Base-by-base conservation (phyloP, 2,329 filamentous ascomycete species). In the Microdochium bolleyi region DNA sequence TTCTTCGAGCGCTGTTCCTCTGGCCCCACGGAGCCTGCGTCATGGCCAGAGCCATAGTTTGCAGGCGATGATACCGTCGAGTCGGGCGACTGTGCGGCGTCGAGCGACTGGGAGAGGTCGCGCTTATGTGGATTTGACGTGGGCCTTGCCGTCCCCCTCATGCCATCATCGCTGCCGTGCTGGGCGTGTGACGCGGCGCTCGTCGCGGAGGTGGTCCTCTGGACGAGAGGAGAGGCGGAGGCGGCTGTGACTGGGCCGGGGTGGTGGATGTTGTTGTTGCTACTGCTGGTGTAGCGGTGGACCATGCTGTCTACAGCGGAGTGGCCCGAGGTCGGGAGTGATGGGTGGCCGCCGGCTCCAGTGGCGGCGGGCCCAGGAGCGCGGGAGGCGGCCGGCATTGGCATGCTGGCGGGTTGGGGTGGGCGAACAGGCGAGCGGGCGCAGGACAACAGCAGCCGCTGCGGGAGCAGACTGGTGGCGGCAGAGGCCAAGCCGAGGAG, bases 1-100 rank as follows among this genome's bases (percentile, higher is more conserved):
- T 71, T 78, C 67, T 77, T 80, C 46, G 21, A 44, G 32, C 24
- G 50, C 25, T 24, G 21, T 16, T 41, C 52, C 3, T 50, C 52
- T 13, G 51, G 14, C 11, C 41, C 38, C 51, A 5, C 34, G 16
- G 48, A 49, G 24, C 48, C 48, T 9, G 21, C 19, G 13, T 49
- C 24, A 46, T 46, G 41, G 3, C 41, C 41, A 7, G 41, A 46
- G 19, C n/a, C 41, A 46, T 46, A 46, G 19, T 46, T 46, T 22
- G n/a, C 41, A 22, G 41, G 41, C 41, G 41, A 46, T 5, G n/a
- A 21, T 3, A 46, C 41, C 7, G 41, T 13, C 41, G 41, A 46
- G 21, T 46, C 41, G 3, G 41, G 41, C 3, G 41, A 46, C 41
- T 46, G 41, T 10, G 41, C 41, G 4, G 41, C 41, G 5, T 46